Evolutionary conservation across 768 basidiomycete genomes (phyloP), one percentile per base, ranked within the genome.

Genomic region (Exidia glandulosa): DNA sequence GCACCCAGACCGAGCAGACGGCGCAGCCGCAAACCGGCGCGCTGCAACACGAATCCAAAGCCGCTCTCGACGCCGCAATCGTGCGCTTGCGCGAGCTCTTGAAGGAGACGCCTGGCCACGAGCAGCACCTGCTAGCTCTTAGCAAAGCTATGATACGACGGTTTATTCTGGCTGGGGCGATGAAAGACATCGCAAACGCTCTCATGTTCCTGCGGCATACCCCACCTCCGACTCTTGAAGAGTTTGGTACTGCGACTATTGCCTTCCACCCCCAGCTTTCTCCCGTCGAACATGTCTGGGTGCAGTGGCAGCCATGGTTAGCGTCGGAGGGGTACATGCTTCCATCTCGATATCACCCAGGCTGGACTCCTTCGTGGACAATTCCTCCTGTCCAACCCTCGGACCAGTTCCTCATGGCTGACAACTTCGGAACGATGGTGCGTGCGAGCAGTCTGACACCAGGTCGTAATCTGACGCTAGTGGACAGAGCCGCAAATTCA

Each of bases 301-400:
- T 58, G 23, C 30, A 16, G 12, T 37, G 56, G 32, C 52, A 30
- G 29, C 33, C 57, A 10, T 62, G 59, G 29, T 32, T 62, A 30
- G 33, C 33, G 23, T 19, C 34, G 14, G 30, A 34, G 23, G 61
- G 61, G 2, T 62, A 62, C 47, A 41, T 31, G 23, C 50, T 62
- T 10, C 61, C 57, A 30, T 32, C 58, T 9, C 57, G 61, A 5
- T 59, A 59, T 30, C 57, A 37, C n/a, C 61, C 61, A 23, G 61
- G 47, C 2, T 61, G 60, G 60, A 48, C 25, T n/a, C 56, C 60
- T 2, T 57, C 60, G 16, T 61, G 60, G 60, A 33, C 55, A 1
- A 27, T 30, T 50, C 59, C 12, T 33, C 33, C 19, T 23, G 47
- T 23, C 37, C 27, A 37, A 34, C 36, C 31, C 56, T 57, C 45